Base-by-base conservation (phyloP, 2,329 filamentous ascomycete genomes). In the Paecilomyces sp. region DNA sequence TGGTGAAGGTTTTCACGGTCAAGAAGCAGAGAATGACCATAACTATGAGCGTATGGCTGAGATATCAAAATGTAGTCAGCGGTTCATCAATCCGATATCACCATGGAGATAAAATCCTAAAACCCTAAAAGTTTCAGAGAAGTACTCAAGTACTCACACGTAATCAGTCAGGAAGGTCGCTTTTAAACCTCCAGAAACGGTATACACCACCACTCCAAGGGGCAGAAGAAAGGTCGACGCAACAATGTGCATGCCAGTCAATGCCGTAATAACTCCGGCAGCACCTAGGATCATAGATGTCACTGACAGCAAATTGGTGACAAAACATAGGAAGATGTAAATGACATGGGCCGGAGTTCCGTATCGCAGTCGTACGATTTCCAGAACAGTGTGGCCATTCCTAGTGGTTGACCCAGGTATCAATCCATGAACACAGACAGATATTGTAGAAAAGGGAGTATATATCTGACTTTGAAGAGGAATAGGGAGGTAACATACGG, bases 91-190 rank as follows among this genome's bases (percentile, higher is more conserved):
- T 47, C 15, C n/a, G 34, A 41, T 13, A 41, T 15, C 5, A 41
- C 12, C 6, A 4, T 5, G 18, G 15, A 47, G 18, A n/a, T 18
- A 28, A 8, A 22, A 22, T 22, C 22, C 22, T 22, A 22, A 22
- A 22, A 22, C 22, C 22, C 22, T 22, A 22, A 22, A 22, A 22
- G 22, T 22, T 7, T 9, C 15, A n/a, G 15, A 15, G n/a, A 31
- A 34, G n/a, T 22, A 22, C 22, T 22, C 22, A 22, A 22, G 22
- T 25, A 57, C 58, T 36, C 52, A 60, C 58, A 60, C 58, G 24
- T 60, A 60, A 41, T 60, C 59, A 0, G 59, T 60, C 36, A 60
- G 47, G 22, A 58, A 60, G 3, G 56, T 60, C 25, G 59, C 59
- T 36, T 60, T 60, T 5, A 60, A 25, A 11, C 59, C 59, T 33